phyloP scores from a whole-genome alignment of 148 eudicot species.

The Oxyria digyna region DNA sequence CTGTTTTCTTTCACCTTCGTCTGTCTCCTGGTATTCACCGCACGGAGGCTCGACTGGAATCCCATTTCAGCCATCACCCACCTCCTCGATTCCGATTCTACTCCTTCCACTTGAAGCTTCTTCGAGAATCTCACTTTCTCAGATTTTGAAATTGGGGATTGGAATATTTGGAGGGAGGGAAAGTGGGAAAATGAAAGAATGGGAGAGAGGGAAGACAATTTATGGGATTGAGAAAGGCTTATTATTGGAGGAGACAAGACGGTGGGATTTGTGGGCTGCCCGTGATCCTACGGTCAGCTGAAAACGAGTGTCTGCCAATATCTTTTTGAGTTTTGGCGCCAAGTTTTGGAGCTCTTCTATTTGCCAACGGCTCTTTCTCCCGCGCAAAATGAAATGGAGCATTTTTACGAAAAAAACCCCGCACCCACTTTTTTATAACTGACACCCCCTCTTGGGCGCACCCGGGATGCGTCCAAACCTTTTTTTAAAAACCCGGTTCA shows the following conservation, averaged over 20 bases:
- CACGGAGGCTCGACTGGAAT: conserved; percentile 24
- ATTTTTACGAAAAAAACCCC: too few species aligned
- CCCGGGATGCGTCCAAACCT: too few species aligned
- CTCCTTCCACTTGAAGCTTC: conserved; percentile 14
- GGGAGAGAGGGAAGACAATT: background rate
- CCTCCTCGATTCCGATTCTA: conserved; percentile 22
- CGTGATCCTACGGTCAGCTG: conserved; percentile 32
- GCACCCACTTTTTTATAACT: too few species aligned
- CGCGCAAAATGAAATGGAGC: background rate
- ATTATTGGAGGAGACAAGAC: background rate
- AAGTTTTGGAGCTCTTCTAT: conserved; percentile 11
- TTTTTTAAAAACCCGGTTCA: too few species aligned
- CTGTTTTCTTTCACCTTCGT: conserved; percentile 11
- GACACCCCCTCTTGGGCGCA: too few species aligned
- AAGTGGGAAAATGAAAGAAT: too few species aligned
- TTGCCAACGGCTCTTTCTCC: background rate
- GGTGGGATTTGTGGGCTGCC: conserved; percentile 18
- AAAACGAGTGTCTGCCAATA: conserved; percentile 12
- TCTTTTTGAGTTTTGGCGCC: conserved; percentile 38
- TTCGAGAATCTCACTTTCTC: conserved; percentile 25
- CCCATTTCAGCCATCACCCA: conserved; percentile 46
- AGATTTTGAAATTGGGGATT: background rate
- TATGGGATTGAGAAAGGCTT: background rate
- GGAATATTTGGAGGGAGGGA: conserved; percentile 1
- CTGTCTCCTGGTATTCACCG: conserved; percentile 20